Base-by-base conservation (phyloP, 345 rosid genomes). In the Linum trigynum region DNA sequence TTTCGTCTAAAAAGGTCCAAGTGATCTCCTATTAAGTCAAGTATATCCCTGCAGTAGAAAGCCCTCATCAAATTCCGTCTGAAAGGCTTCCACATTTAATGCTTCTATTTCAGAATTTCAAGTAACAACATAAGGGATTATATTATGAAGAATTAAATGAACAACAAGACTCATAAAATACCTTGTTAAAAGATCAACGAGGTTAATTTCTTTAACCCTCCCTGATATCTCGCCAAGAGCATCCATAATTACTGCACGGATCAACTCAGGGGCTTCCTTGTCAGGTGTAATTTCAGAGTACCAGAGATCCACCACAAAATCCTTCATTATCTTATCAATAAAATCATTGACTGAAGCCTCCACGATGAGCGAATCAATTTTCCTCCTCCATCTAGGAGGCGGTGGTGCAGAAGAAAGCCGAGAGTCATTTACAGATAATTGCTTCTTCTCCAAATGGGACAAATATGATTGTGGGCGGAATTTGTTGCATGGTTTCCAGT, bases 221-320 rank as follows among this genome's bases (percentile, higher is more conserved):
- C 79, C 89, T 0, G 98, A 83, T 71, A 89, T 80, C 82, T 95
- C 97, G 66, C 91, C 89, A 17, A 95, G 72, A 55, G 94, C 97
- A 74, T 95, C 98, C 94, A 91, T 77, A 69, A 95, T 87, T 5
- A 89, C 88, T 1, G 77, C 79, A 32, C 81, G 91, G 50, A 89
- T 91, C 66, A 89, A 84, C 78, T 91, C 90, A 36, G 99, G 98
- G 9, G 83, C 82, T 55, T 95, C 99, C 79, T 48, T 86, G 71
- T 95, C 98, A 0, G 90, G 91, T 3, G 99, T 91, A 64, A 95
- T 91, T 72, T 85, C 91, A 2, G 90, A 81, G 77, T 95, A 95
- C 98, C 98, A 95, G 72, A 91, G 74, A 73, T 91, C 87, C 43
- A 80, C 65, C 70, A 95, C 91, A 67, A 91, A 95, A 71, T 89